Evolutionary conservation across 2,329 filamentous ascomycete species (phyloP), one percentile per base, ranked within the genome.

Genomic region (Ceratocystiopsis brevicomis): DNA sequence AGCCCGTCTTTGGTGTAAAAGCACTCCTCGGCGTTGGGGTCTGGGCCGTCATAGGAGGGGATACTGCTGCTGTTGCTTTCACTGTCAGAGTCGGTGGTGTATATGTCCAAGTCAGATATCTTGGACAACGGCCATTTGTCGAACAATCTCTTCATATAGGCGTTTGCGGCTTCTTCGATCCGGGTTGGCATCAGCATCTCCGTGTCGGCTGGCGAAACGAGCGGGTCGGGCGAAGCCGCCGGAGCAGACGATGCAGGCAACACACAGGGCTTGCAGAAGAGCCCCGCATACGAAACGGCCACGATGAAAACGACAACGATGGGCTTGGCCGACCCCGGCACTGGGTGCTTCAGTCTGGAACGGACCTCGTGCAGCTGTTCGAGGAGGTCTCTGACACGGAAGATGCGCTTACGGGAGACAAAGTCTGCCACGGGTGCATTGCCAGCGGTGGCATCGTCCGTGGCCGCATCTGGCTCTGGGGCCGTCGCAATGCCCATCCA

Each of bases 231-330:
- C n/a, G 17, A 11, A 5, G 36, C n/a, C 14, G 36, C 33, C 9
- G 33, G 33, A 35, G 19, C 19, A 21, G 19, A 21, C 19, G 19
- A 21, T 4, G 19, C 19, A 21, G 19, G 19, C 19, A 21, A 6
- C 19, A 21, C 19, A 21, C 4, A 6, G 19, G 19, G 19, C 19
- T 21, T 21, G 19, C 19, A 21, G 6, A 21, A 6, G 6, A 21
- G 19, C 19, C 19, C 19, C 19, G 19, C 19, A 6, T 44, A 44
- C 21, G 48, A 43, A 21, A 44, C 44, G 15, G 40, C 47, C 5
- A 48, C 45, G 6, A 49, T 38, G 16, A 50, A 50, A 37, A 15
- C 43, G n/a, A 50, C 16, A 4, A 32, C 18, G 15, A 19, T 19
- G 1, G 17, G 14, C 10, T 18, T 3, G 0, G n/a, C 17, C 21